phyloP scores from a whole-genome alignment of 495 filamentous ascomycete species.

The Neurospora sp. region DNA sequence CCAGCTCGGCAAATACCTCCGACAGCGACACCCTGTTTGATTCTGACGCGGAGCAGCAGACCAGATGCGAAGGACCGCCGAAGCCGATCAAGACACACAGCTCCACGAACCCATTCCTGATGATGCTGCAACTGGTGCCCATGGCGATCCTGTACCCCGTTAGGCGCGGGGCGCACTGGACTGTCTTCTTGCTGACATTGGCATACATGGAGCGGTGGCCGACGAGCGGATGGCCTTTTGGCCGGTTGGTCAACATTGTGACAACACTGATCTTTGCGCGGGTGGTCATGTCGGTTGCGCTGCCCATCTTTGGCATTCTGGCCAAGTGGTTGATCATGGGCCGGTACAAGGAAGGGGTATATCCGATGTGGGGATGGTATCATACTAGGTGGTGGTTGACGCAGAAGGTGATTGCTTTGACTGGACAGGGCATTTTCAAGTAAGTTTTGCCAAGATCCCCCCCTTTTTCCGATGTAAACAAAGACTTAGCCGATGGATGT shows the following conservation, averaged over 20 bases:
- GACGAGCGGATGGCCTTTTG: constrained; percentile 15
- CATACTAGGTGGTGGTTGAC: constrained; percentile 42
- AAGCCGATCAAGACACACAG: constrained; percentile 21
- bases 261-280: constrained; percentile 23
- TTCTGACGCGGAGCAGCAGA: not conserved
- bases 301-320: constrained; percentile 26
- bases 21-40: not conserved
- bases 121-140: constrained; percentile 31
- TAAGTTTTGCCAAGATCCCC: not conserved
- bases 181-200: constrained; percentile 26
- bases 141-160: constrained; percentile 26
- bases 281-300: constrained; percentile 13
- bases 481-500: not conserved
- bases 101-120: constrained; percentile 27
- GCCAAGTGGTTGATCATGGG: constrained; percentile 39
- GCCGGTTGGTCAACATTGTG: constrained; percentile 27
- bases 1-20: constrained; percentile 16
- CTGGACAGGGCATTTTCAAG: constrained; percentile 30
- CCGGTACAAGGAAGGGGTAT: constrained; percentile 31
- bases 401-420: constrained; percentile 31
- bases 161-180: constrained; percentile 31
- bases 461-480: not conserved
- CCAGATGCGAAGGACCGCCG: not conserved
- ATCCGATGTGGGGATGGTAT: constrained; percentile 39
- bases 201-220: constrained; percentile 15